Percentiles rank a stretch among this genome's conserved stretches.
These are phyloP conservation scores for Colletotrichum horii DNA, from an alignment of 2,329 filamentous ascomycete species.

Conservation along the genomic window DNA sequence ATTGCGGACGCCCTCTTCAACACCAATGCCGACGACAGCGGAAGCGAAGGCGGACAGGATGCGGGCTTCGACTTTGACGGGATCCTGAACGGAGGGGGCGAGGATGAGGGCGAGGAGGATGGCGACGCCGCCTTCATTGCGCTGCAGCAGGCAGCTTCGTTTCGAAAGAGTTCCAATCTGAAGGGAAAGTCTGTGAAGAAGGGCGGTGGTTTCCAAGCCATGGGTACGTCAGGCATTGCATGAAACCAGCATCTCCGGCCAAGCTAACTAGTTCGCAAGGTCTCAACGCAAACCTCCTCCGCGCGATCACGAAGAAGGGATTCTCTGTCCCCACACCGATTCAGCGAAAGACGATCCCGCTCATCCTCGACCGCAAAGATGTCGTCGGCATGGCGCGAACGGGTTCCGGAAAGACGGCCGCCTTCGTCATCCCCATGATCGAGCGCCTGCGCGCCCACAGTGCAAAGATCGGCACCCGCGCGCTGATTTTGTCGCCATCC, in stretches of 20 bases:
- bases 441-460: conserved; percentile 90
- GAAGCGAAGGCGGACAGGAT: conserved; percentile 42
- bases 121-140: conserved; percentile 92
- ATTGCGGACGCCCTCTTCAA: conserved; percentile 81
- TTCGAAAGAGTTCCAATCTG: conserved; percentile 81
- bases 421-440: conserved; percentile 98
- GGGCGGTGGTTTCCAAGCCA: conserved; percentile 93
- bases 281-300: conserved; percentile 81
- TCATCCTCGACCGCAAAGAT: conserved; percentile 88
- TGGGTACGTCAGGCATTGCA: conserved; percentile 63
- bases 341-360: conserved; percentile 93
- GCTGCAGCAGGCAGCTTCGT: conserved; percentile 82
- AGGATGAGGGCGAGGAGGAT: conserved; percentile 62
- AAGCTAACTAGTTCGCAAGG: conserved; percentile 44
- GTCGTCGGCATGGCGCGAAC: conserved; percentile 99
- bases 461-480: conserved; percentile 83
- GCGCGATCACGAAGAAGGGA: conserved; percentile 91
- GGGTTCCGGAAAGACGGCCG: conserved; percentile 98
- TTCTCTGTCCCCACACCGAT: conserved; percentile 97
- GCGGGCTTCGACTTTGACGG: conserved; percentile 56
- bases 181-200: conserved; percentile 92
- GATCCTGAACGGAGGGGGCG: conserved; percentile 63
- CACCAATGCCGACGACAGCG: conserved; percentile 46
- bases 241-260: background rate
- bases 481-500: conserved; percentile 88